Percentiles rank a stretch among this genome's conserved stretches.
phyloP scores from a whole-genome alignment of 108 stramenopile species.

The Skeletonema potamos region DNA sequence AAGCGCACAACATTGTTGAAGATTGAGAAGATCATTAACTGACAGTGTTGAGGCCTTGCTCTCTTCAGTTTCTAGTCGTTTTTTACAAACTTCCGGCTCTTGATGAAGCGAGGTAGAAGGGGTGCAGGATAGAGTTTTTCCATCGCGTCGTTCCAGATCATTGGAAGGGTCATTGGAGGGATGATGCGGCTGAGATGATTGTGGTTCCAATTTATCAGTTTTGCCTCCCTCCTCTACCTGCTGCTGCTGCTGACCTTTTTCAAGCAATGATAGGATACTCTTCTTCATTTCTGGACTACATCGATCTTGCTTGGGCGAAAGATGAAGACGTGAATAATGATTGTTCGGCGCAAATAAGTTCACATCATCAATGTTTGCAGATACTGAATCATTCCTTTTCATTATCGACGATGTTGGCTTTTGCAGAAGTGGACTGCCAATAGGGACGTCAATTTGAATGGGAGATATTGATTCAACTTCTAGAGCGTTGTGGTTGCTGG shows the following conservation, averaged over 20 bases:
- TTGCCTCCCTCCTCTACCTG: not conserved
- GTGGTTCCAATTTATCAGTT: not conserved
- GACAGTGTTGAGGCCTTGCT: not conserved
- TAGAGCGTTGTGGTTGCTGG: not conserved
- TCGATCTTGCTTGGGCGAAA: not conserved
- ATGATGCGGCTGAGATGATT: not conserved
- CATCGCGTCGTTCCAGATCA: not conserved
- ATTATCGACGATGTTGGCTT: not conserved
- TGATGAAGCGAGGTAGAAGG: not conserved
- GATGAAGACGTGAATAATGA: not conserved
- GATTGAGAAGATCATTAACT: not conserved
- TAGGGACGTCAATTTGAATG: not conserved
- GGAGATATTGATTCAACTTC: not conserved
- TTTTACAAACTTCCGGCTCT: not conserved
- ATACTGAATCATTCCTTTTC: not conserved
- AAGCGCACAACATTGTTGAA: not conserved
- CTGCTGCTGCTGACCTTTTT: not conserved
- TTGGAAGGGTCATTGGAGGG: not conserved
- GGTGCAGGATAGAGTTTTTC: not conserved
- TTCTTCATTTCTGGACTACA: not conserved
- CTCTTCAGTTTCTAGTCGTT: not conserved
- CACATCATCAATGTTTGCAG: not conserved
- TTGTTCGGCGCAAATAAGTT: not conserved
- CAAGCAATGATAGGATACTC: not conserved
- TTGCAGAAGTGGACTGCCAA: not conserved